Base-by-base conservation (phyloP, 768 basidiomycete genomes). In the Lentinula aciculospora region DNA sequence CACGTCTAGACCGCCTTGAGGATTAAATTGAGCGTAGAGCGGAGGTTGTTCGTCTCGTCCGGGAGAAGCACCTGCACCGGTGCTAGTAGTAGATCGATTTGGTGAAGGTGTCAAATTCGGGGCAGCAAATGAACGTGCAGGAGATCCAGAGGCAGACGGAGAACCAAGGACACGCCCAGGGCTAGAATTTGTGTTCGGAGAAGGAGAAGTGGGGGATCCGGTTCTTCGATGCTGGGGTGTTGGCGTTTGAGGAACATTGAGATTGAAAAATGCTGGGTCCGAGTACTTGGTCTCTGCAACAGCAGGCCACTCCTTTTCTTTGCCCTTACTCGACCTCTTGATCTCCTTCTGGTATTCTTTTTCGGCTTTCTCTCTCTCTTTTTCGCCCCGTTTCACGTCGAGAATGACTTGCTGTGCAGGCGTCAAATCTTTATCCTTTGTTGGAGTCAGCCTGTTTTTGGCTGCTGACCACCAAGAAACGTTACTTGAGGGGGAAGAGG, bases 321-420 rank as follows among this genome's bases (percentile, higher is more conserved):
- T 80, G 27, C 68, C 73, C 54, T 74, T 77, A 1, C 27, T 32
- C 4, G 63, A 31, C 17, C 64, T 67, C 59, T 70, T 76, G 63
- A 73, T 69, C 36, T 57, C 49, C 62, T 72, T 75, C 66, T 44
- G 42, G 13, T 32, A 46, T 21, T 53, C 51, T 23, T 40, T 53
- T 36, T 53, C 51, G 3, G 51, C 51, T 37, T 39, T 53, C 19
- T 76, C 74, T 57, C 72, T 71, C 49, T 83, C 83, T 65, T 83
- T 85, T 56, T 87, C 82, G 42, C 81, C 77, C 19, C 80, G 74
- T 65, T 92, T 89, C 17, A 88, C 75, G 7, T 93, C 90, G 57
- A 80, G 77, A 48, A 92, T 84, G 55, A 94, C 77, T 63, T 91
- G 89, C 64, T 93, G 91, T 0, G 92, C 91, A 8, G 91, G 89